A percentile compares a stretch with the other conserved stretches of the same genome.
Evolutionary conservation across 768 basidiomycete genomes (phyloP).

Genomic region (Pleurotus giganteus): DNA sequence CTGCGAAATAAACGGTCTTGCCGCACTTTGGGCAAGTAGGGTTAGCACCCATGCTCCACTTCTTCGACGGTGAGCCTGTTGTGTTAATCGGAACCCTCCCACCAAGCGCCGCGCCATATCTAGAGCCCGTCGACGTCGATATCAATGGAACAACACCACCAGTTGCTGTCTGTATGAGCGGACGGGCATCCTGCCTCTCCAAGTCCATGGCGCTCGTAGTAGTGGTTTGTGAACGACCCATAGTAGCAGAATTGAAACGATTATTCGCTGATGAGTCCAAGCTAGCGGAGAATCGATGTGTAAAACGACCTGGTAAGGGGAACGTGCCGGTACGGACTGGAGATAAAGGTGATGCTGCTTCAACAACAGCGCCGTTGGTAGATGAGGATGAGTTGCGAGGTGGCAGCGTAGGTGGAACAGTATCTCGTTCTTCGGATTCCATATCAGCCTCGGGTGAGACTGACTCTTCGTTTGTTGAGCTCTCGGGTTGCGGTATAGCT

Average conservation of each 20-base stretch:
- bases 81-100: slow-evolving; percentile 29
- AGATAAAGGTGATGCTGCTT: neutral
- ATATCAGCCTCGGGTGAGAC: neutral
- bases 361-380: neutral
- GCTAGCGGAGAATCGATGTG: slow-evolving; percentile 9
- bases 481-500: slow-evolving; percentile 19
- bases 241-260: slow-evolving; percentile 7
- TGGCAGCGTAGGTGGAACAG: neutral
- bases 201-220: slow-evolving; percentile 14
- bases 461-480: neutral
- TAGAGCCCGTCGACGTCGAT: slow-evolving; percentile 57
- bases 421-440: slow-evolving; percentile 9
- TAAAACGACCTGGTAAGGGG: neutral
- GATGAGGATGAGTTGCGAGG: neutral
- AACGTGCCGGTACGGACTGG: neutral
- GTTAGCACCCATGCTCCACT: slow-evolving; percentile 51
- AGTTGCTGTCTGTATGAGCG: slow-evolving; percentile 24
- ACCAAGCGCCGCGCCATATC: slow-evolving; percentile 59
- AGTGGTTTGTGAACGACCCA: slow-evolving; percentile 13
- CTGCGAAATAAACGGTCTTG: slow-evolving; percentile 83
- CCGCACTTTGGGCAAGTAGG: slow-evolving; percentile 68
- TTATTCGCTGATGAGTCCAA: slow-evolving; percentile 5
- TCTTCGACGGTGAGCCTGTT: slow-evolving; percentile 36
- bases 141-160: slow-evolving; percentile 27
- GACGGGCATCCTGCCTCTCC: slow-evolving; percentile 19